Base-by-base conservation (phyloP, 2,329 filamentous ascomycete genomes). In the Fusarium annulatum region DNA sequence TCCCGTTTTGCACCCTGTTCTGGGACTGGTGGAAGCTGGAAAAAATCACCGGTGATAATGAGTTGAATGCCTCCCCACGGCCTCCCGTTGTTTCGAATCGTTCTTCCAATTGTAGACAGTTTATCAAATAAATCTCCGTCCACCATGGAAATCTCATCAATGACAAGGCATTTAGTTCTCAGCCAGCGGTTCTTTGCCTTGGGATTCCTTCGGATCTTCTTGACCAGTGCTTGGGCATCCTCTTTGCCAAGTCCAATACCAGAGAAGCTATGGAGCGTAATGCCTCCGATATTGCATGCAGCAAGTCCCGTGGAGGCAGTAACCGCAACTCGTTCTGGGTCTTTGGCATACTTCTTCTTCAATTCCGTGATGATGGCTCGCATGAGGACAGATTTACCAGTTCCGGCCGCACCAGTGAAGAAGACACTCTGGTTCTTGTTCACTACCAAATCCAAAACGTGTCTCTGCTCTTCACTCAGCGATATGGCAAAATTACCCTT, bases 61-160 rank as follows among this genome's bases (percentile, higher is more conserved):
- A 99, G 88, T 76, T 99, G 96, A 51, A 99, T 98, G 9, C 96
- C 96, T 61, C 96, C 97, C 86, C 97, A 99, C 0, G 96, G 93
- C 15, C 94, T 89, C 15, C 94, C 95, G 76, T 97, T 98, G 80
- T 97, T 97, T 61, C 95, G 91, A 70, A 99, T 91, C 7, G 87
- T 90, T 63, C 96, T 90, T 19, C 95, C 96, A 74, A 99, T 93
- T 69, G 93, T 90, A 70, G 97, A 95, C 23, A 99, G 88, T 82
- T 99, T 99, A 85, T 99, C 96, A 75, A 98, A 99, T 0, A 99
- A 87, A 39, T 98, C 95, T 2, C 94, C 96, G 77, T 99, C 96
- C 9, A 99, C 95, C 97, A 99, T 99, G 18, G 96, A 98, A 7
- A 99, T 92, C 81, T 99, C 96, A 82, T 99, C 96, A 77, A 99